Base-by-base conservation (phyloP, 2,329 filamentous ascomycete genomes). In the Hortaea werneckii region DNA sequence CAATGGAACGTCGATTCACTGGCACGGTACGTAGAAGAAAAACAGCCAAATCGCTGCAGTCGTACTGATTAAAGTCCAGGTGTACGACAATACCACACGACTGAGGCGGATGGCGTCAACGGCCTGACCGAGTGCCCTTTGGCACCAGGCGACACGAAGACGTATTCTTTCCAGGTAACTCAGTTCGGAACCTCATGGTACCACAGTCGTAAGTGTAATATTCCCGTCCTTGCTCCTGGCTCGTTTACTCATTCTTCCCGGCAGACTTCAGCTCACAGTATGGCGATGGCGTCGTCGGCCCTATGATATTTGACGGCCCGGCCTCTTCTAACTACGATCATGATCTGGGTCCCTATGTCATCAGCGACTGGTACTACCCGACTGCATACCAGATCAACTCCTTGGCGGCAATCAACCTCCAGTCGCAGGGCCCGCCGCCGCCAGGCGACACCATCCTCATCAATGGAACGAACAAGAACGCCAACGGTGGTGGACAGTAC, bases 71-170 rank as follows among this genome's bases (percentile, higher is more conserved):
- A 20, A 20, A 20, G n/a, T 20, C 20, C 4, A 20, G 72, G 67
- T 27, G 67, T 50, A 11, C 42, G 72, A 28, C 70, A 70, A 49
- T 73, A 62, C 49, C 73, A 72, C 53, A 78, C 72, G 1, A 79
- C 79, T 55, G 58, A 67, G n/a, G 64, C 69, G 45, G 73, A 76
- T 44, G 73, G 73, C 34, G 71, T 69, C 40, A 65, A 65, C 42
- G 68, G 69, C n/a, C 58, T 77, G 26, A 76, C 74, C 8, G 80
- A 87, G 60, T 87, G 57, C 43, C 43, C 47, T 8, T 29, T 46
- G 20, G 49, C 44, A 34, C 43, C 45, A 5, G 49, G 52, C 81
- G 55, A 67, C 11, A 61, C 57, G 6, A 59, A 63, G n/a, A 65
- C 58, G 5, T 62, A 65, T 46, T 70, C 64, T 4, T 72, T 72